Evolutionary conservation across 352 stramenopile species (phyloP), one percentile per base, ranked within the genome.

Genomic region (Phytopythium chamaehyphon): DNA sequence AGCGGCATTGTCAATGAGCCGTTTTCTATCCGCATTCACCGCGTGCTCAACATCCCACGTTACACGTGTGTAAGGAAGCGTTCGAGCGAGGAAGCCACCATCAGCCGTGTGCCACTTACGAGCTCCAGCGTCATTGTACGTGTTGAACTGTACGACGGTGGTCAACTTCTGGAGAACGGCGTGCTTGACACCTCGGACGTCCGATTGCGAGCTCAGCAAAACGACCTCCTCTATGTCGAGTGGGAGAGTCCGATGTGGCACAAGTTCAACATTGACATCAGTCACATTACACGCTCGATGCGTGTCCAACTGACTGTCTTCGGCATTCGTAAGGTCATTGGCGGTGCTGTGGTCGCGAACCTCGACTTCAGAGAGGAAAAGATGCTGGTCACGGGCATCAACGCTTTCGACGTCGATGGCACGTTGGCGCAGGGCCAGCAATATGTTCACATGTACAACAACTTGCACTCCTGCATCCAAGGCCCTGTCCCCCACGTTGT

Each of bases 401-500:
- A 94, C 53, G 76, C 75, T 1, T 94, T 94, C 21, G 79, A 92
- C 19, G 81, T 94, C 19, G 79, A 92, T 52, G 80, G 80, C 24
- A 61, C 59, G 46, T 62, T 94, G 6, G 62, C 61, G 2, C 80
- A 92, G 46, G 80, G 83, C 16, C 60, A 69, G 10, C 79, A 83
- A 23, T 94, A 92, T 56, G 69, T 87, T 19, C 70, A 76, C 48
- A 91, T 94, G 83, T 73, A 86, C 55, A 88, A 87, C 67, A 94
- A 92, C 55, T 40, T 92, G 45, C 71, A 90, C 61, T 72, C 54
- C 19, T 94, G 81, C 56, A 51, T 66, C 18, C 67, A 84, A 40
- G 83, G 83, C 3, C 82, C 83, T 19, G 73, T 94, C 31, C 81
- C 83, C 47, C 83, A 94, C 48, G 65, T 89, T 18, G 76, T 88